Conservation (phyloP, 768 basidiomycete genomes). For the Lentinula aciculospora region DNA sequence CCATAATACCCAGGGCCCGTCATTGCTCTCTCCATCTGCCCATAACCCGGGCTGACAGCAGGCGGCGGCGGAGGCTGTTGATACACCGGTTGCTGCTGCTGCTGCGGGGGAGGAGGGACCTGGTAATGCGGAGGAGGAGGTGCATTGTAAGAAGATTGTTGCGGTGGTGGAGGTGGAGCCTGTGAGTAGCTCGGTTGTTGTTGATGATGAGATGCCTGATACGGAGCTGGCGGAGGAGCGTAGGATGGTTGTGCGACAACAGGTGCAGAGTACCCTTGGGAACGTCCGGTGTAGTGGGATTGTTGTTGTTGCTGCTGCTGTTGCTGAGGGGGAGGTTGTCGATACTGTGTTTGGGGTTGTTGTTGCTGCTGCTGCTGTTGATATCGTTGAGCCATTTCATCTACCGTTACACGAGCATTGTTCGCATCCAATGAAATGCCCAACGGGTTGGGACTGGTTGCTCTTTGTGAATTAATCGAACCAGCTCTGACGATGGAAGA, state of each 20-base stretch:
- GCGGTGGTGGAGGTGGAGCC: slow-evolving; percentile 15
- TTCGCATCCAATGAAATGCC: slow-evolving; percentile 80
- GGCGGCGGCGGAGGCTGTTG: slow-evolving; percentile 1
- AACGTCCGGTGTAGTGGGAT: slow-evolving; percentile 36
- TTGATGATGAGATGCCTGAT: slow-evolving; percentile 8
- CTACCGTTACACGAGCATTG: slow-evolving; percentile 69
- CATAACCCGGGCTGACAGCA: slow-evolving; percentile 17
- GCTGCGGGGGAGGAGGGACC: slow-evolving; percentile 6
- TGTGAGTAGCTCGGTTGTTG: slow-evolving; percentile 12
- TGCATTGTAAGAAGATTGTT: slow-evolving; percentile 11
- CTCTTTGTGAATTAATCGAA: slow-evolving; percentile 34
- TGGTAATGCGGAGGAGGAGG: slow-evolving; percentile 4
- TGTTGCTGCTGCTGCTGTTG: slow-evolving; percentile 27
- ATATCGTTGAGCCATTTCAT: slow-evolving; percentile 66
- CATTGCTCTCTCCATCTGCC: background rate
- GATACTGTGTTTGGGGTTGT: slow-evolving; percentile 7
- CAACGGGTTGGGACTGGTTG: slow-evolving; percentile 72
- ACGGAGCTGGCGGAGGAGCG: slow-evolving; percentile 15
- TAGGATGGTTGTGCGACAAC: slow-evolving; percentile 10
- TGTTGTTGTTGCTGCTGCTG: slow-evolving; percentile 30
- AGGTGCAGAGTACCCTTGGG: slow-evolving; percentile 3
- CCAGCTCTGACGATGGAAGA: slow-evolving; percentile 13
- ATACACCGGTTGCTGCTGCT: slow-evolving; percentile 14
- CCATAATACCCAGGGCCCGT: slow-evolving; percentile 7
- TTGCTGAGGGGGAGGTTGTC: slow-evolving; percentile 31